Evolutionary conservation across 129 eudicot genomes (phyloP).

Genomic region (Saussurea involucrata): DNA sequence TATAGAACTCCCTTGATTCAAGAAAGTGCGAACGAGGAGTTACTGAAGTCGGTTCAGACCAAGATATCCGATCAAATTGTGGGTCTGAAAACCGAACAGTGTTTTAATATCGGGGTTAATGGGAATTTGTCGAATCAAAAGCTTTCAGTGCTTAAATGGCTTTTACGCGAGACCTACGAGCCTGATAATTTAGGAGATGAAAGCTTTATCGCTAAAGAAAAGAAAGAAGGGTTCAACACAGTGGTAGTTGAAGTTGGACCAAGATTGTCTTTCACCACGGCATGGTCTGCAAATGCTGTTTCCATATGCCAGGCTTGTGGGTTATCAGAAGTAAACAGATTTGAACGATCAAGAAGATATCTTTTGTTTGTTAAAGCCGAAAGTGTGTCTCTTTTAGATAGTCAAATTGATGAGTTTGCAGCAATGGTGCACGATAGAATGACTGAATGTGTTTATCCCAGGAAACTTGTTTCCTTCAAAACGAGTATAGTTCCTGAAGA

Average conservation of each 20-base stretch:
- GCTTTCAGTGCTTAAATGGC: constrained; percentile 74
- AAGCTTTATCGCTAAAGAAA: constrained; percentile 55
- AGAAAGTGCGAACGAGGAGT: constrained; percentile 67
- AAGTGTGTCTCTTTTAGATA: constrained; percentile 38
- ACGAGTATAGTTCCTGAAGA: constrained; percentile 72
- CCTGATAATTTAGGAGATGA: constrained; percentile 74
- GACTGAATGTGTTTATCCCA: constrained; percentile 79
- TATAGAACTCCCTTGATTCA: constrained; percentile 76
- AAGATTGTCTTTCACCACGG: constrained; percentile 82
- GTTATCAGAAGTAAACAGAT: constrained; percentile 64
- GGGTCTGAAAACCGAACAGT: constrained; percentile 80
- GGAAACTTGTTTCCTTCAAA: constrained; percentile 61
- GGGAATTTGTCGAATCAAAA: constrained; percentile 50
- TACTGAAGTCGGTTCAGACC: constrained; percentile 58
- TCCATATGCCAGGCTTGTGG: constrained; percentile 88
- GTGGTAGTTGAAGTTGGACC: constrained; percentile 86
- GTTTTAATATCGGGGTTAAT: constrained; percentile 71
- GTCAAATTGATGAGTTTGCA: constrained; percentile 74
- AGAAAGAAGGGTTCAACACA: constrained; percentile 30
- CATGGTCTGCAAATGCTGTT: constrained; percentile 94
- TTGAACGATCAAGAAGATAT: constrained; percentile 86
- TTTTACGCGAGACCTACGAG: constrained; percentile 74
- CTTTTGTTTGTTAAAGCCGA: constrained; percentile 46
- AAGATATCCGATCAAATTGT: constrained; percentile 64
- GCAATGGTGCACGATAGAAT: constrained; percentile 88